Evolutionary conservation across 129 eudicot genomes (phyloP).

Genomic region (Chrysanthemum makinoi): DNA sequence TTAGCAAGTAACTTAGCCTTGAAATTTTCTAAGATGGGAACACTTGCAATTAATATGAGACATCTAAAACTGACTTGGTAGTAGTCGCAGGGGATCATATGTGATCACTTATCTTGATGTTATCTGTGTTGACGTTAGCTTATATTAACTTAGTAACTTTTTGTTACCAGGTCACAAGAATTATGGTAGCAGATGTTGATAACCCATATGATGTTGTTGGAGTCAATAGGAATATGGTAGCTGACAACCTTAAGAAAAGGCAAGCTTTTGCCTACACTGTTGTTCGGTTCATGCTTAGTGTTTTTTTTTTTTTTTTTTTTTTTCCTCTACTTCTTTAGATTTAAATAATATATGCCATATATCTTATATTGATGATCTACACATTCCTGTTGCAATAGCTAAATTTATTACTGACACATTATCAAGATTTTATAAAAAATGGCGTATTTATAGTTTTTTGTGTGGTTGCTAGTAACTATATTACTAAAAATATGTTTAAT

Average conservation of each 20-base stretch:
- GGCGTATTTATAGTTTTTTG: background rate
- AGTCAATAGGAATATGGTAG: slow-evolving; percentile 74
- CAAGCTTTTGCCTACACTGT: slow-evolving; percentile 30
- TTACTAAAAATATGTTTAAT: background rate
- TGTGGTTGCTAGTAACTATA: background rate
- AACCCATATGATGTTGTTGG: slow-evolving; percentile 88
- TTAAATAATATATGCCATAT: no score
- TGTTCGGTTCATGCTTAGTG: no score
- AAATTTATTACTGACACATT: background rate
- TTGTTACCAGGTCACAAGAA: slow-evolving; percentile 68
- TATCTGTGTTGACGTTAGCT: slow-evolving; percentile 7
- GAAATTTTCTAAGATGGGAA: background rate
- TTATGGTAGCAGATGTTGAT: slow-evolving; percentile 77
- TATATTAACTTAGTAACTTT: slow-evolving; percentile 17
- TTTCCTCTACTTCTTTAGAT: no score
- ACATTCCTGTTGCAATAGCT: slow-evolving; percentile 3
- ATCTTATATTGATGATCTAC: no score
- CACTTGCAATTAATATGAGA: slow-evolving; percentile 7
- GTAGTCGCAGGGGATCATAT: background rate
- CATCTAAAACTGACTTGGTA: background rate
- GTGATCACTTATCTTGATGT: slow-evolving; percentile 5
- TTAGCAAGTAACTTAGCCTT: background rate
- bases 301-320: no score
- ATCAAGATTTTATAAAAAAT: slow-evolving; percentile 8
- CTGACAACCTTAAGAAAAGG: slow-evolving; percentile 92